Evolutionary conservation across 805 yeast species (phyloP), one percentile per base, ranked within the genome.

Genomic region (Ogataea nakhonphanomensis): DNA sequence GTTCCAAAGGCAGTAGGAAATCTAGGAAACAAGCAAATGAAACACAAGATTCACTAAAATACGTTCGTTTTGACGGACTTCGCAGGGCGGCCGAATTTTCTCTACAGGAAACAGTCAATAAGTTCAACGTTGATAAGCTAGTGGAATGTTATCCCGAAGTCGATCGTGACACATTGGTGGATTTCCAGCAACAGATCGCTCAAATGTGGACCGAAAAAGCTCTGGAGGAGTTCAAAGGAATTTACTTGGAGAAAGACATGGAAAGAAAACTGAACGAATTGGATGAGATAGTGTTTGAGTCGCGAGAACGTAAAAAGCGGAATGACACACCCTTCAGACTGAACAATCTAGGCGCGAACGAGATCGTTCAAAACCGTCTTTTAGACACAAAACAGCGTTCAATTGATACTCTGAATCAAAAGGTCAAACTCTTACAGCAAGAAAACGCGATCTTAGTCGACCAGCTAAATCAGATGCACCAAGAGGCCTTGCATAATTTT

Each of bases 231-330:
- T 75, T 75, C 43, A 69, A 67, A 5, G 56, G 64, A 35, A 74
- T 76, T 1, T 74, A 69, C 51, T 46, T 58, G 9, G 80, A 76
- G 40, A 43, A 74, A 11, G 64, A 68, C 25, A 53, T 76, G 17
- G 65, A 71, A 45, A 35, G 26, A 13, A 74, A 70, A 40, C 58
- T 76, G 35, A 59, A 74, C 46, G 69, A 67, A 37, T 57, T 76
- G 33, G 82, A 76, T 51, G 71, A 69, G 39, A 58, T 76, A 12
- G 65, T 76, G 10, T 58, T 61, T 23, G 58, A 56, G 9, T 78
- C 79, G 22, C 36, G 44, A 33, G 35, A 33, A 15, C 41, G 47
- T 5, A 38, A 45, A 20, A 22, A 38, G 4, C 44, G 46, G 17
- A 38, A 31, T 4, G 49, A 53, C 3, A 23, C 39, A 10, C 37